Evolutionary conservation across 2,329 filamentous ascomycete species (phyloP), one percentile per base, ranked within the genome.

Genomic region (Xylariaceae sp.): DNA sequence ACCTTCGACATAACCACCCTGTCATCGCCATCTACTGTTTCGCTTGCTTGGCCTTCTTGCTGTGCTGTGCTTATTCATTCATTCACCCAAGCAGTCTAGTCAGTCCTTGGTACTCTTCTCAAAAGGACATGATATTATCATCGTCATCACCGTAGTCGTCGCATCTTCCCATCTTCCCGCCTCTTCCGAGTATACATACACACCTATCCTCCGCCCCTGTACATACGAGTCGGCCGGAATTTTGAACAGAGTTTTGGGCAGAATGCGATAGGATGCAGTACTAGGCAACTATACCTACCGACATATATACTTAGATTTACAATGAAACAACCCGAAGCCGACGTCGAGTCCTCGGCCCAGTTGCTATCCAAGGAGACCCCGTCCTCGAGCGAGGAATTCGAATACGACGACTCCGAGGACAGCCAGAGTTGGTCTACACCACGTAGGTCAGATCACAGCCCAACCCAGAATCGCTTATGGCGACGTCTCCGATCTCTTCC

Each of bases 261-360:
- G 32, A 37, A 37, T 37, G 32, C 14, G 32, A 37, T 37, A 37
- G 32, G 32, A 37, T 12, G 32, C 14, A 37, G 32, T 14, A 37
- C 9, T 37, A 37, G 14, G 14, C 32, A 37, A 16, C 32, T 40
- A 51, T 45, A 47, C 40, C 47, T 23, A 20, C 40, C 50, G 41
- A 23, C 32, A 20, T 21, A n/a, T 20, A 40, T 20, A 55, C n/a
- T n/a, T n/a, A n/a, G n/a, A n/a, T n/a, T n/a, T n/a, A 46, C 14
- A 32, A 67, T 65, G 65, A 65, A 54, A 54, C 60, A 57, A 48
- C 20, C 55, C 20, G 60, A 63, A 32, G 57, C 58, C 21, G 67
- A 68, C 44, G 52, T 67, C 48, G 67, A 69, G 51, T 67, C 62
- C 19, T 40, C 62, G 4, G 63, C 65, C 32, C 59, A 61, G 49